Evolutionary conservation across 2,329 filamentous ascomycete species (phyloP).

Genomic region (Hansfordia pulvinata): DNA sequence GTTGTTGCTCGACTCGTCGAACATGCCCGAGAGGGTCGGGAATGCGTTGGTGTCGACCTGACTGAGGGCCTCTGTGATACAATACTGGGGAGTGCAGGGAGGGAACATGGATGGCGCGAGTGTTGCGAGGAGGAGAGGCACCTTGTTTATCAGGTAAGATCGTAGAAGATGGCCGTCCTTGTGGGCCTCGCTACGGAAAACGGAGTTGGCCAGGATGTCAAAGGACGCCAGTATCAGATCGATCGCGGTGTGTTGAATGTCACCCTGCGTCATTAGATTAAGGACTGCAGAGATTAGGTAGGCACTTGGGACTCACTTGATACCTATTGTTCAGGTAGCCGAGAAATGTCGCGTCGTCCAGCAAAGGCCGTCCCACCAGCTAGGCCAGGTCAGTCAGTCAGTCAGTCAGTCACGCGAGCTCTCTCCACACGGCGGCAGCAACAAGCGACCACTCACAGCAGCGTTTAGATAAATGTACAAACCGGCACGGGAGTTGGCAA

Average conservation of each 20-base stretch:
- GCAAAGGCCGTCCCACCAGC: conserved; percentile 69
- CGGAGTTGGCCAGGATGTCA: conserved; percentile 76
- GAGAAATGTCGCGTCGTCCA: conserved; percentile 69
- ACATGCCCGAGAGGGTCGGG: conserved; percentile 44
- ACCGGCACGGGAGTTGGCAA: conserved; percentile 64
- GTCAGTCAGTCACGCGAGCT: background rate
- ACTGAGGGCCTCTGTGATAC: conserved; percentile 58
- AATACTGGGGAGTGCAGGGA: conserved; percentile 59
- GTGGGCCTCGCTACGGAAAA: conserved; percentile 48
- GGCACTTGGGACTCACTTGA: conserved; percentile 38
- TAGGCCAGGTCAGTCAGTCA: conserved; percentile 23
- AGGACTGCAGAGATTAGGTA: background rate
- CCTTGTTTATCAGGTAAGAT: conserved; percentile 69
- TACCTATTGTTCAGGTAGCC: conserved; percentile 78
- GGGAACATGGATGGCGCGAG: conserved; percentile 54
- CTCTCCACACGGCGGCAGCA: background rate
- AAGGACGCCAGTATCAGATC: conserved; percentile 83
- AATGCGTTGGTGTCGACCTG: conserved; percentile 74
- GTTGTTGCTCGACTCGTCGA: conserved; percentile 42
- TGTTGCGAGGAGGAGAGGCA: conserved; percentile 39
- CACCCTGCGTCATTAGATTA: conserved; percentile 38
- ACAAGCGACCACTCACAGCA: conserved; percentile 39
- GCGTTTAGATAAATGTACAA: conserved; percentile 79
- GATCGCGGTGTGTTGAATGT: conserved; percentile 62
- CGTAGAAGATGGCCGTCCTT: conserved; percentile 59